A percentile compares a stretch with the other conserved stretches of the same genome.
Evolutionary conservation across 495 filamentous ascomycete species (phyloP).

Genomic region (Tuber magnatum): DNA sequence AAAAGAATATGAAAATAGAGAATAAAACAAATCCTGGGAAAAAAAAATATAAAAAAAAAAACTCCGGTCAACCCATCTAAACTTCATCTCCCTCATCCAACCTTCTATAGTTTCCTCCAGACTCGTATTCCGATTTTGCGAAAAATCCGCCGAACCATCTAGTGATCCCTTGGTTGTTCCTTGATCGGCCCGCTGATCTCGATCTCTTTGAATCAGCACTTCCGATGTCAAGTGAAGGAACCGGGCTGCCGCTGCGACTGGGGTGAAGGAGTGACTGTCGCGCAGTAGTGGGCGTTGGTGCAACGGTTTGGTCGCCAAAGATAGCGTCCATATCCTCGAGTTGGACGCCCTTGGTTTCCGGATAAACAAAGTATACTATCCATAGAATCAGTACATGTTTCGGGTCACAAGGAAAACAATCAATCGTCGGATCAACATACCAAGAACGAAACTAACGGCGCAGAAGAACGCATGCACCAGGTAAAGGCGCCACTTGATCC

Average conservation of each 20-base stretch:
- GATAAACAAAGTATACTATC: constrained; percentile 93
- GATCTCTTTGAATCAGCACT: constrained; percentile 50
- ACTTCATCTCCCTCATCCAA: constrained; percentile 59
- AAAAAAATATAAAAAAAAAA: constrained; percentile 15
- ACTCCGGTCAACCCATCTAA: constrained; percentile 22
- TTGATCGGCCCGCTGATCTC: constrained; percentile 32
- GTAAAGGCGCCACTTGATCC: constrained; percentile 87
- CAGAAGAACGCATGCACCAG: constrained; percentile 96
- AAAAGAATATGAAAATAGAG: not conserved
- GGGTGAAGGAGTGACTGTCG: constrained; percentile 29
- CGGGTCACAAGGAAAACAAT: not conserved
- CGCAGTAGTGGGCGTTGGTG: constrained; percentile 35
- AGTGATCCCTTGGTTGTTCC: constrained; percentile 47
- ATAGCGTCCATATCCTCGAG: constrained; percentile 78
- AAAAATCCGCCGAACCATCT: constrained; percentile 49
- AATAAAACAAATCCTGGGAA: not conserved
- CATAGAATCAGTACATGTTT: constrained; percentile 32
- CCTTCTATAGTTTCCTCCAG: constrained; percentile 55
- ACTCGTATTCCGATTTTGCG: constrained; percentile 43
- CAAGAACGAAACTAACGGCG: constrained; percentile 88
- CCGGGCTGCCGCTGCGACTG: constrained; percentile 52
- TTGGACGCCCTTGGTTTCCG: constrained; percentile 88
- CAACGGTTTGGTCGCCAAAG: constrained; percentile 41
- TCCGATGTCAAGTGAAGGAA: constrained; percentile 67
- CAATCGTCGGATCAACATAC: constrained; percentile 51